Evolutionary conservation across 2,329 filamentous ascomycete genomes (phyloP).

Genomic region (Aspergillus tamarii): DNA sequence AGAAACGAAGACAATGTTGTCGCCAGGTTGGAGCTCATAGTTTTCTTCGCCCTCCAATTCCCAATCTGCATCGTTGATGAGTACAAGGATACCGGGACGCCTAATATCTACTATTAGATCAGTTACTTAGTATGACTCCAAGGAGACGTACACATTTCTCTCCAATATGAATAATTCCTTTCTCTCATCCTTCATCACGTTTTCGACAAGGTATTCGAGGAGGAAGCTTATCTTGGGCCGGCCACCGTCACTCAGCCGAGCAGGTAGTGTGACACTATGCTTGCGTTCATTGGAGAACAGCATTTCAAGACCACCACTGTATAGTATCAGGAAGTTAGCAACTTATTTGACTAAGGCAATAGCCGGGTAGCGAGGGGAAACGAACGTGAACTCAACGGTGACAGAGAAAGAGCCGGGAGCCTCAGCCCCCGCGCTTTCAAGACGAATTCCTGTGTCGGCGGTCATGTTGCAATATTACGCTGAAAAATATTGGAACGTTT

Average conservation of each 20-base stretch:
- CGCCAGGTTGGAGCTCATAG: slow-evolving; percentile 78
- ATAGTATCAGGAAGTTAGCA: slow-evolving; percentile 13
- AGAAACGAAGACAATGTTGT: slow-evolving; percentile 94
- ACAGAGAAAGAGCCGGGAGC: slow-evolving; percentile 53
- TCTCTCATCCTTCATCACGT: slow-evolving; percentile 81
- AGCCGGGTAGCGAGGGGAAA: background rate
- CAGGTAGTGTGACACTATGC: slow-evolving; percentile 71
- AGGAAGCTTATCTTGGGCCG: slow-evolving; percentile 74
- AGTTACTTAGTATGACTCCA: background rate
- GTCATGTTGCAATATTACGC: background rate
- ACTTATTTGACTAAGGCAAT: slow-evolving; percentile 1
- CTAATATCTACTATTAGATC: slow-evolving; percentile 49
- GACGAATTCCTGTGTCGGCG: slow-evolving; percentile 13
- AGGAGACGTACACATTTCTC: slow-evolving; percentile 74
- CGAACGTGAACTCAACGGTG: slow-evolving; percentile 74
- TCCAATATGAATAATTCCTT: slow-evolving; percentile 90
- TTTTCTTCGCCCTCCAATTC: slow-evolving; percentile 93
- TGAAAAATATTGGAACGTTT: background rate
- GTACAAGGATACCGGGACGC: slow-evolving; percentile 89
- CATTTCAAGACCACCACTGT: slow-evolving; percentile 88
- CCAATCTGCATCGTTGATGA: slow-evolving; percentile 99
- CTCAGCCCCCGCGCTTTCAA: slow-evolving; percentile 13
- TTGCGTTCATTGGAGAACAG: slow-evolving; percentile 83
- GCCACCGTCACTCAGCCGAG: slow-evolving; percentile 60
- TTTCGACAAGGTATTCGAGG: slow-evolving; percentile 75